A percentile compares a stretch with the other conserved stretches of the same genome.
Evolutionary conservation across 305 asterid genomes (phyloP).

Genomic region (Ruellia speciosa): DNA sequence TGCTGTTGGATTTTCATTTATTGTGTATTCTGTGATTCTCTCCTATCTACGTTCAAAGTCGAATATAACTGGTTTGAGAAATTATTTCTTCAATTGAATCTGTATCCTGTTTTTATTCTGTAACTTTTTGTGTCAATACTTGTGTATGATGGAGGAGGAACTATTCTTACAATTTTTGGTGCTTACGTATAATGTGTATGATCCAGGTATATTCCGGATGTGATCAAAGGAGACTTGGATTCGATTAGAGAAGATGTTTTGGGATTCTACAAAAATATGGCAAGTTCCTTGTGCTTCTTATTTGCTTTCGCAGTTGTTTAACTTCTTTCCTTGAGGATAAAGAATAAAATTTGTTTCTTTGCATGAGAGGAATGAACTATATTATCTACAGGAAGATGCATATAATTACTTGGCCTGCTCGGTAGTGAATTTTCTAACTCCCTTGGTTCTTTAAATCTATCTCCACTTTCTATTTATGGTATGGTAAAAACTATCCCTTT

Average conservation of each 20-base stretch:
- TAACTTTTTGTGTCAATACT: too few relatives aligned
- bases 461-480: too few relatives aligned
- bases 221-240: slow-evolving; percentile 85
- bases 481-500: too few relatives aligned
- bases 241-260: slow-evolving; percentile 72
- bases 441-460: too few relatives aligned
- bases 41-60: too few relatives aligned
- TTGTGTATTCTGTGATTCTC: too few relatives aligned
- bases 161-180: not conserved
- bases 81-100: too few relatives aligned
- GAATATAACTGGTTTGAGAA: too few relatives aligned
- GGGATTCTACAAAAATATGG: slow-evolving; percentile 51
- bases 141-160: slow-evolving; percentile 2
- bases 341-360: slow-evolving; percentile 15
- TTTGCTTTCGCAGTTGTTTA: not conserved
- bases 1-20: too few relatives aligned
- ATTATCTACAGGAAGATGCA: slow-evolving; percentile 3
- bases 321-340: not conserved
- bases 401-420: not conserved
- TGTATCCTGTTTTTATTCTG: too few relatives aligned
- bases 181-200: slow-evolving; percentile 16
- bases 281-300: slow-evolving; percentile 27
- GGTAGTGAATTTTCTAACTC: not conserved
- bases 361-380: slow-evolving; percentile 6
- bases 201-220: slow-evolving; percentile 75